Base-by-base conservation (phyloP, 1,284 basidiomycete species). In the Microbotryum violaceum region DNA sequence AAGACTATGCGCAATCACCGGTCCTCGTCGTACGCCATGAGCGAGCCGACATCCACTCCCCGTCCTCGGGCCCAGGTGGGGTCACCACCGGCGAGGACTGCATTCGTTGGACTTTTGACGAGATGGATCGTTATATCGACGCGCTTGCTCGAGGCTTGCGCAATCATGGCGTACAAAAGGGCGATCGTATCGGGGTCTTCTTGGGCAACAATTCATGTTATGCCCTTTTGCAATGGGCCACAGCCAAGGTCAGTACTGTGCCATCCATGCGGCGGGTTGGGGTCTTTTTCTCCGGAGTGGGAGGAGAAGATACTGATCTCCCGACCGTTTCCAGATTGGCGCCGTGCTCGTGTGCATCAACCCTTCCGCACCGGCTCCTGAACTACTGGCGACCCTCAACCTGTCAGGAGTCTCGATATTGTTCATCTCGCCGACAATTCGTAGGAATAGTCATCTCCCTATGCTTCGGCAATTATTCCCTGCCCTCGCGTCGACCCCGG, bases 321-420 rank as follows among this genome's bases (percentile, higher is more conserved):
- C 27, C 5, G 48, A 14, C 16, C 48, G n/a, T 16, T 8, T 10
- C 29, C 82, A 82, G 58, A 80, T 89, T 53, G 89, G 89, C 23
- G 87, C 87, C 8, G 84, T 90, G 51, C 75, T 90, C 31, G 87
- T 88, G 14, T 89, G 88, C 4, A 78, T 91, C 51, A 91, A 91
- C 70, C 89, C 88, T 8, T 86, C 89, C 0, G 91, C 89, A 72
- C 82, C 84, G 31, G 73, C 84, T 3, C 78, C 81, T 48, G 89
- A 91, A 72, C 79, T 91, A 54, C 85, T 85, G 21, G 45, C 54
- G 20, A 54, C 59, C 14, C 49, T 61, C 9, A 49, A 51, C 49
- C 54, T 61, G 33, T 56, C 59, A 23, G n/a, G 31, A 7, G 56
- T 29, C 42, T 23, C 20, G 42, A 45, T 21, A 7, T 42, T 61